Conservation (phyloP, 768 basidiomycete genomes). For the Tricholoma matsutake region DNA sequence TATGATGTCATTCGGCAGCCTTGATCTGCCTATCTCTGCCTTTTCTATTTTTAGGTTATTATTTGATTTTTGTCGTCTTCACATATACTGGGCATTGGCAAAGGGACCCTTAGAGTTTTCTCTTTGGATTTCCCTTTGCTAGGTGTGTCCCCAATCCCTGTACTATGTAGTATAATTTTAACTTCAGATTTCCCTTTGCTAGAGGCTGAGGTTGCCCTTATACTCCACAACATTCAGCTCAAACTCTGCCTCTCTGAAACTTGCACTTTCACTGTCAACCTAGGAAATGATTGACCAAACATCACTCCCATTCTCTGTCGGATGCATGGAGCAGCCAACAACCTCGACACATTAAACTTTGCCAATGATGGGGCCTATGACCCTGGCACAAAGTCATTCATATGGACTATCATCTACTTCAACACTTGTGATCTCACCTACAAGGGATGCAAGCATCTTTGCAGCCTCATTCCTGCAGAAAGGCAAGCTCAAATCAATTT, state of each 20-base stretch:
- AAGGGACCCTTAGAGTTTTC: too few relatives aligned
- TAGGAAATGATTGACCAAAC: background rate
- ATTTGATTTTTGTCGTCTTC: too few relatives aligned
- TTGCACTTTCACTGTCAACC: background rate
- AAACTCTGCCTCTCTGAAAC: background rate
- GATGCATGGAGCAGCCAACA: background rate
- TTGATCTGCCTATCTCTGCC: too few relatives aligned
- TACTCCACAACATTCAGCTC: background rate
- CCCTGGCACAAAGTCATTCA: background rate
- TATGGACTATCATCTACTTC: background rate
- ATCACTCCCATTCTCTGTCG: background rate
- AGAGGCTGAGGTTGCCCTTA: too few relatives aligned
- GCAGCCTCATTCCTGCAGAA: background rate
- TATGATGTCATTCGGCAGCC: too few relatives aligned
- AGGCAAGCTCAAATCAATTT: background rate
- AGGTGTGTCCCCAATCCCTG: too few relatives aligned
- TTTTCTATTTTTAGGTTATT: too few relatives aligned
- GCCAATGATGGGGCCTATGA: background rate
- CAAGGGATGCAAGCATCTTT: background rate
- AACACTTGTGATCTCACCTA: background rate
- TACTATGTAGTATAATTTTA: too few relatives aligned
- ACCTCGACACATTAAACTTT: background rate
- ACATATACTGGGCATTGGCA: too few relatives aligned
- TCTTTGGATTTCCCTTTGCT: too few relatives aligned
- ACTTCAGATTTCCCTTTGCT: too few relatives aligned